Percentiles rank a stretch among this genome's conserved stretches.
These are phyloP conservation scores for Yarrowia osloensis DNA, from an alignment of 805 yeast genomes.

Conservation along the genomic window DNA sequence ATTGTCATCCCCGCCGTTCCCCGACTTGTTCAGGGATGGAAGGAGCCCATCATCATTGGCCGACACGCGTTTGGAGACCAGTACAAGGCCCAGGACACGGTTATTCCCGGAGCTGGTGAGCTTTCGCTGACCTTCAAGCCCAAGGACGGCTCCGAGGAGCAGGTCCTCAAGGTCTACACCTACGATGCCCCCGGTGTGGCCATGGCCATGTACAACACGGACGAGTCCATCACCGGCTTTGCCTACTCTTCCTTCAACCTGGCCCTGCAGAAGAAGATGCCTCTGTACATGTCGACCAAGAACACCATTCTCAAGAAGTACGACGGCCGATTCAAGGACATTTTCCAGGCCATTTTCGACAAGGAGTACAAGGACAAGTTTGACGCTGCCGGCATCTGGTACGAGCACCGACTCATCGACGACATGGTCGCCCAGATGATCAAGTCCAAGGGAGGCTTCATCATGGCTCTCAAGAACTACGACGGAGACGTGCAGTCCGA, in stretches of 20 bases:
- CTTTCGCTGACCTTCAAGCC: conserved; percentile 78
- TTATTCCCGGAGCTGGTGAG: conserved; percentile 77
- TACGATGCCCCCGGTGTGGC: conserved; percentile 80
- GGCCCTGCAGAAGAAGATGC: conserved; percentile 76
- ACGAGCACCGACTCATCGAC: conserved; percentile 93
- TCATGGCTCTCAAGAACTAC: conserved; percentile 95
- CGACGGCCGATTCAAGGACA: conserved; percentile 95
- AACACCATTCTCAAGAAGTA: conserved; percentile 92
- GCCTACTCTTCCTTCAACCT: conserved; percentile 91
- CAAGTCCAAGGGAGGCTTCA: conserved; percentile 91
- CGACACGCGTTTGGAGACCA: conserved; percentile 98
- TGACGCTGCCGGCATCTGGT: conserved; percentile 85
- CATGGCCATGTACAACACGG: conserved; percentile 93
- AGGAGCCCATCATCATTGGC: conserved; percentile 92
- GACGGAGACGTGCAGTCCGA: conserved; percentile 98
- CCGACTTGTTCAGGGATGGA: conserved; percentile 87
- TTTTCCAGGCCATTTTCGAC: conserved; percentile 80
- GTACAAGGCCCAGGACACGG: conserved; percentile 87
- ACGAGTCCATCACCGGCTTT: conserved; percentile 83
- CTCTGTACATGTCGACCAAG: conserved; percentile 85
- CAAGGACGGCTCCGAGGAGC: conserved; percentile 57
- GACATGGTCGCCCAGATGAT: conserved; percentile 99
- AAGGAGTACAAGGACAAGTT: conserved; percentile 66
- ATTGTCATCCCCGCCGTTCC: conserved; percentile 89
- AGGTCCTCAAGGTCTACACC: conserved; percentile 60